phyloP scores from a whole-genome alignment of 2,329 filamentous ascomycete genomes.

The Ascochyta koolunga region DNA sequence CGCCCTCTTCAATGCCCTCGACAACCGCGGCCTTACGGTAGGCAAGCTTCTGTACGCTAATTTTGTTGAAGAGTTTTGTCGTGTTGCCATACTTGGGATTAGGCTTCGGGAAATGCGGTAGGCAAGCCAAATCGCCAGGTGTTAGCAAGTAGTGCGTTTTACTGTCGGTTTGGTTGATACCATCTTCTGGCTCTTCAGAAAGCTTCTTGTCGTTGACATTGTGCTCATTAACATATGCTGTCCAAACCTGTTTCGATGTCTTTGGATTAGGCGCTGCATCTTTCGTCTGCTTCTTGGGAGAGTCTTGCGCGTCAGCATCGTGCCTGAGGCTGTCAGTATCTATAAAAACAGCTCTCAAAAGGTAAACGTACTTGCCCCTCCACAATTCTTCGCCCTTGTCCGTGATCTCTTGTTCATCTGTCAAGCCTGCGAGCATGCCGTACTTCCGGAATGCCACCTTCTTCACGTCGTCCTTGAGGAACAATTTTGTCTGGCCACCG shows the following conservation, averaged over 20 bases:
- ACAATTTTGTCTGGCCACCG: slow-evolving; percentile 3
- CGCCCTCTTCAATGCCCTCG: background rate
- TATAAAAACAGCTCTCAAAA: too few species aligned
- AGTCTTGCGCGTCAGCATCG: background rate
- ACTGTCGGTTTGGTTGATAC: slow-evolving; percentile 21
- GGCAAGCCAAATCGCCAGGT: slow-evolving; percentile 14
- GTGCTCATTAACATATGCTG: slow-evolving; percentile 13
- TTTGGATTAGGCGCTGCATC: background rate
- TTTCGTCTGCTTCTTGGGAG: background rate
- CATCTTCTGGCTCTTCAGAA: slow-evolving; percentile 12
- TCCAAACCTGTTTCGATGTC: slow-evolving; percentile 21
- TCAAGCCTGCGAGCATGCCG: too few species aligned
- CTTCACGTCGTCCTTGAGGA: background rate
- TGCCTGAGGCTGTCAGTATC: too few species aligned
- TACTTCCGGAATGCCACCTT: background rate
- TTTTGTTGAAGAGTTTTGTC: slow-evolving; percentile 21
- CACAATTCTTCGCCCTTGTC: too few species aligned
- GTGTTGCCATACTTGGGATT: slow-evolving; percentile 20
- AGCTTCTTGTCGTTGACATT: slow-evolving; percentile 6
- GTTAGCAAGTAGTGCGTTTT: slow-evolving; percentile 14
- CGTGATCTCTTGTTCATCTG: too few species aligned
- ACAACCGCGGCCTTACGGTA: background rate
- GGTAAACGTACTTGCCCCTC: too few species aligned
- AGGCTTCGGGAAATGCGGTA: slow-evolving; percentile 17
- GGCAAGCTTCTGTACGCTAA: slow-evolving; percentile 3